phyloP scores from a whole-genome alignment of 352 stramenopile genomes.

The Aphanomyces invadans region DNA sequence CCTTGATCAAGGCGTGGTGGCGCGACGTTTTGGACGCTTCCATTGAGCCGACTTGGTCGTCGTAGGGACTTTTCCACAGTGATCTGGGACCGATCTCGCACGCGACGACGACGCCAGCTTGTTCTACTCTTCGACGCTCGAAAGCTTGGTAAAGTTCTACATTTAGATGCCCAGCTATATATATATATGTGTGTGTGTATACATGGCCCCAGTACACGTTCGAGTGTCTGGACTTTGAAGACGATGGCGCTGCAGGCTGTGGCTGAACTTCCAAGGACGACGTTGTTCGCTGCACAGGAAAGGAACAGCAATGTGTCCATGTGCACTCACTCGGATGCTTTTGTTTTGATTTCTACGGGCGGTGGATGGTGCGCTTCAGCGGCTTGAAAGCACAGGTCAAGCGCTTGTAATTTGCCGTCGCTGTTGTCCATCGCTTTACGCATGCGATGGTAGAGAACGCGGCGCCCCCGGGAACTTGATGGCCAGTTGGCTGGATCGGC shows the following conservation, averaged over 20 bases:
- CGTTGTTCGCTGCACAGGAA: too few species aligned
- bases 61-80: too few species aligned
- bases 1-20: neutral
- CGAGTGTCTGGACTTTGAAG: too few species aligned
- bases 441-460: constrained; percentile 60
- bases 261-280: too few species aligned
- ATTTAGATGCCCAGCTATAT: neutral
- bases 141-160: neutral
- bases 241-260: too few species aligned
- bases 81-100: neutral
- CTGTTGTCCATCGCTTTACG: constrained; percentile 39
- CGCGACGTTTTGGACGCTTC: neutral
- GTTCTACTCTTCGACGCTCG: neutral
- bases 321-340: too few species aligned
- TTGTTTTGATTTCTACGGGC: too few species aligned
- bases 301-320: too few species aligned
- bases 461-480: constrained; percentile 32
- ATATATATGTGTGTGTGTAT: too few species aligned
- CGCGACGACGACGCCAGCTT: neutral
- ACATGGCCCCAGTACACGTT: too few species aligned
- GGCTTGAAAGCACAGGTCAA: constrained; percentile 37
- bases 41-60: too few species aligned
- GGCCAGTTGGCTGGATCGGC: constrained; percentile 51
- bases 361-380: constrained; percentile 33
- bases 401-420: constrained; percentile 38